Base-by-base conservation (phyloP, 1,284 basidiomycete genomes). In the Microbotryum scabiosae region DNA sequence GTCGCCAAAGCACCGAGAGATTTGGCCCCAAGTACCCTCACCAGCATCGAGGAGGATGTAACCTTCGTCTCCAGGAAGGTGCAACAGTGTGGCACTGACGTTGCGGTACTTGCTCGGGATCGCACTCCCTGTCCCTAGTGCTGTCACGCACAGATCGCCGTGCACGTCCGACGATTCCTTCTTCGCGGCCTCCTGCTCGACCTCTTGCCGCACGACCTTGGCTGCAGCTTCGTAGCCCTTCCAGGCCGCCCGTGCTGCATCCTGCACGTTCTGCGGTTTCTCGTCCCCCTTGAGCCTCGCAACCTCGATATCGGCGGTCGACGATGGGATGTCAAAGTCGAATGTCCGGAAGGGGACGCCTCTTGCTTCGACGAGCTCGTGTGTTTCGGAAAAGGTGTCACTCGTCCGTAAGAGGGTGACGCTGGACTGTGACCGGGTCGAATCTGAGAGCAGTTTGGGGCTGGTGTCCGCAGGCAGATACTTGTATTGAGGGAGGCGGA, bases 21-120 rank as follows among this genome's bases (percentile, higher is more conserved):
- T 79, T 72, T 97, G 91, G 2, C 91, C 92, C 78, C 86, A 87
- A 0, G 93, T 93, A 0, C 90, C 89, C 75, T 97, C 93, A 0
- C 93, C 93, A 2, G 82, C 82, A 69, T 97, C 94, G 4, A 97
- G 80, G n/a, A 97, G 76, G 28, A 97, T 65, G 61, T 63, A 76
- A 60, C 81, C 83, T 1, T 87, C 87, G 60, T 79, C 4, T 28
- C 57, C 18, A 61, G 90, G 86, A 47, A 90, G 83, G 55, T 81
- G 79, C 21, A 94, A 75, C 5, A 91, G 78, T 0, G 86, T 90
- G 0, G 83, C 80, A 7, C 86, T 87, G 0, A 93, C 91, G 72
- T 93, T 94, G 56, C 90, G 82, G 71, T 88, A 88, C 72, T 85
- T 87, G 48, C 82, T 87, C 0, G 92, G 89, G 36, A 88, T 74